Evolutionary conservation across 352 stramenopile genomes (phyloP).

Genomic region (Globisporangium cylindrosporum): DNA sequence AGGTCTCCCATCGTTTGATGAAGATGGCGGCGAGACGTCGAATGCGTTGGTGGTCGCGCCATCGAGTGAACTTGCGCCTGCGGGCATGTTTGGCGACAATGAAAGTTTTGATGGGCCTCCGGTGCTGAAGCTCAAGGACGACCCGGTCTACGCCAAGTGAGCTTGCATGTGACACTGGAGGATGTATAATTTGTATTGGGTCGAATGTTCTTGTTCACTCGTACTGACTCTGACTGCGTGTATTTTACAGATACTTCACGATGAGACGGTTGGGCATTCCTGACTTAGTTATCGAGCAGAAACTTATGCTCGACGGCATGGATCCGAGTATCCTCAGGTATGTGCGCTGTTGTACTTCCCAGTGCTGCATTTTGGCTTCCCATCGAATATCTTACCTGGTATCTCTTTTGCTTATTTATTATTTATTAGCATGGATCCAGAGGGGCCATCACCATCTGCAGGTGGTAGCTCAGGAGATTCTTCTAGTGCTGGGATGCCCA

Average conservation of each 20-base stretch:
- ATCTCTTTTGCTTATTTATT: not conserved
- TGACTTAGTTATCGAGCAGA: slow-evolving; percentile 71
- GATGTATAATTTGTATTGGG: not conserved
- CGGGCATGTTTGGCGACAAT: slow-evolving; percentile 22
- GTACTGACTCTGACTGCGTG: not conserved
- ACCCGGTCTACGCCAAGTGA: slow-evolving; percentile 74
- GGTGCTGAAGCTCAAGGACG: slow-evolving; percentile 82
- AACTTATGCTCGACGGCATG: slow-evolving; percentile 78
- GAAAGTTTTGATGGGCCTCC: slow-evolving; percentile 24
- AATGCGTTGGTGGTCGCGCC: slow-evolving; percentile 33
- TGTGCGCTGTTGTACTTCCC: not conserved
- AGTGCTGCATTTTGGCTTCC: too few species aligned
- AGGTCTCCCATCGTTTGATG: slow-evolving; percentile 27
- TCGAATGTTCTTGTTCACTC: not conserved
- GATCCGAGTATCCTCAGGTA: slow-evolving; percentile 55
- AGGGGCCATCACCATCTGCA: slow-evolving; percentile 69
- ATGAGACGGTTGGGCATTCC: slow-evolving; percentile 76
- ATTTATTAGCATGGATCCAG: slow-evolving; percentile 63
- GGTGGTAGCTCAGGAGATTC: slow-evolving; percentile 27
- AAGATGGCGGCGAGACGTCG: slow-evolving; percentile 21
- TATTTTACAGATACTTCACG: slow-evolving; percentile 59
- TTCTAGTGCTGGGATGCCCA: slow-evolving; percentile 24
- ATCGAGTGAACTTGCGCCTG: slow-evolving; percentile 18
- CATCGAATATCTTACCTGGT: too few species aligned
- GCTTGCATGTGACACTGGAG: not conserved